Evolutionary conservation across 2,329 filamentous ascomycete species (phyloP), one percentile per base, ranked within the genome.

Genomic region (Neonectria magnoliae): DNA sequence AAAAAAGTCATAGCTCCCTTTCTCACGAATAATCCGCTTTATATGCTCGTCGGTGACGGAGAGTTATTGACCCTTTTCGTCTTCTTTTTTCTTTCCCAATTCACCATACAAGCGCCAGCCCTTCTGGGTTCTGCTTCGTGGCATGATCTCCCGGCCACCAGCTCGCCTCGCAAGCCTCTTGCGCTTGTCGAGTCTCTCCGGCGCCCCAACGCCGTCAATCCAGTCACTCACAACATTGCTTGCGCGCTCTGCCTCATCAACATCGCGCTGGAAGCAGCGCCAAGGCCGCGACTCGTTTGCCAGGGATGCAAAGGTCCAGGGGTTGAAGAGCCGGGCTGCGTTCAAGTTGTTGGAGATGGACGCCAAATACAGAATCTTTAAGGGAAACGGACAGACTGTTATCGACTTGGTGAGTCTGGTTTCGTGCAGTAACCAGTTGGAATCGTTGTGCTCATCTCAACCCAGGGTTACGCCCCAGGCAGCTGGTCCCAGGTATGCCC

Each of bases 301-400:
- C 0, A 88, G 87, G 60, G 88, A 92, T 72, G 94, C 96, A 50
- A 91, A 89, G 74, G 89, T 97, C 2, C 86, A 92, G 70, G 91
- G 91, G 0, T 81, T 98, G 62, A 98, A 95, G 80, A 97, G 93
- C 73, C 89, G 96, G 67, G 96, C 96, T 27, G 96, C 94, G 0
- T 98, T 96, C 79, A 99, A 99, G 79, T 83, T 99, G 10, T 80
- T 98, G 18, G 92, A 98, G 91, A 92, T 99, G 80, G 91, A 98
- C 80, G 82, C 89, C 18, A 93, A 92, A 73, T 91, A 97, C 79
- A 88, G 83, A 55, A 80, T 99, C 20, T 98, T 99, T 80, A 88
- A 85, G 66, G 85, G 82, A 6, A 71, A 50, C 18, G 92, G 93
- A 1, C 91, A 97, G 78, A 97, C 93, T 0, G 91, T 99, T 1